These are phyloP conservation scores for Setaria italica DNA, from an alignment of 202 grass and related monocot genomes.

Conservation along the genomic window DNA sequence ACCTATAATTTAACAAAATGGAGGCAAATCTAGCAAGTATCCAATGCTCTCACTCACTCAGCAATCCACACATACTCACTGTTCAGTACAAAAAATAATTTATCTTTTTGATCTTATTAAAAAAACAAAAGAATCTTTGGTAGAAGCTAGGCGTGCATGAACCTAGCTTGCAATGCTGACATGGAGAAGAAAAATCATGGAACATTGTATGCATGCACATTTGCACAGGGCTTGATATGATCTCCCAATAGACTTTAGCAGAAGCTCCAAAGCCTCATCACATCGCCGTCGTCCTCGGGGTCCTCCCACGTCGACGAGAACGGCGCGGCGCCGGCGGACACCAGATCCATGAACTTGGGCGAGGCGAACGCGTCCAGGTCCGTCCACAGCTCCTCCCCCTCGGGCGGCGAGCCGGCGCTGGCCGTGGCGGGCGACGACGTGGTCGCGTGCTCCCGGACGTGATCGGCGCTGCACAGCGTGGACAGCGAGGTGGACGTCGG, in stretches of 20 bases:
- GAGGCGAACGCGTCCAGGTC: slow-evolving; percentile 55
- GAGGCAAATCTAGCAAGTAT: slow-evolving; percentile 53
- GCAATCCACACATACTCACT: slow-evolving; percentile 31
- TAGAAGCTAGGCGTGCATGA: slow-evolving; percentile 26
- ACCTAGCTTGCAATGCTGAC: slow-evolving; percentile 34
- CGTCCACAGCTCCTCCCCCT: slow-evolving; percentile 45
- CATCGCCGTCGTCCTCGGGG: slow-evolving; percentile 64
- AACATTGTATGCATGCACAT: slow-evolving; percentile 7
- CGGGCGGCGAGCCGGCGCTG: slow-evolving; percentile 6
- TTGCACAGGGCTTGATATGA: background rate
- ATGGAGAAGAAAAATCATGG: background rate
- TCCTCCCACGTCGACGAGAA: slow-evolving; percentile 57
- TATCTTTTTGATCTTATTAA: slow-evolving; percentile 17
- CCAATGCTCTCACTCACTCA: slow-evolving; percentile 45
- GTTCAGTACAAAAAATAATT: background rate
- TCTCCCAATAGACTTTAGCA: slow-evolving; percentile 40
- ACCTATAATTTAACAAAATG: slow-evolving; percentile 7
- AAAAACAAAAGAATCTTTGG: slow-evolving; percentile 50
- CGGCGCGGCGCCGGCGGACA: slow-evolving; percentile 32
- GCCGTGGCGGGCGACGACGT: slow-evolving; percentile 37
- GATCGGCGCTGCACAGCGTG: slow-evolving; percentile 10
- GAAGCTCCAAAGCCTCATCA: slow-evolving; percentile 69
- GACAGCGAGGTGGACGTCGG: slow-evolving; percentile 38
- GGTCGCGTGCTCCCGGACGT: slow-evolving; percentile 31
- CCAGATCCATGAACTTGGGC: slow-evolving; percentile 58